Percentiles rank a stretch among this genome's conserved stretches.
phyloP scores from a whole-genome alignment of 345 rosid species.

The Dovyalis caffra region DNA sequence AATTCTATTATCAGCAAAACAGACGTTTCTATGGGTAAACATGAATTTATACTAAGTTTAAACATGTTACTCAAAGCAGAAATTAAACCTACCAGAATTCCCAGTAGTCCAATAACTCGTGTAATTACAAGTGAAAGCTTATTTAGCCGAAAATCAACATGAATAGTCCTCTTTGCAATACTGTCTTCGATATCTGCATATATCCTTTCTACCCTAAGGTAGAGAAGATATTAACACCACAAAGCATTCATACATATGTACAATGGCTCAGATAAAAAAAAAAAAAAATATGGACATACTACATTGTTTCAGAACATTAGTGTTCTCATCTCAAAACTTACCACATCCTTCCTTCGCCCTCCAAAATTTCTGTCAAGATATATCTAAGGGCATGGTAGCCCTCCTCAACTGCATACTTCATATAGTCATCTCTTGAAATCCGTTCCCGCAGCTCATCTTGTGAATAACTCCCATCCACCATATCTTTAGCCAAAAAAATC shows the following conservation, averaged over 20 bases:
- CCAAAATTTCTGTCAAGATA: constrained; percentile 72
- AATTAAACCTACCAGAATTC: constrained; percentile 69
- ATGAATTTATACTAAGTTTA: neutral
- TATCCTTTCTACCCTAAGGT: constrained; percentile 76
- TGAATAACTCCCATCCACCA: constrained; percentile 58
- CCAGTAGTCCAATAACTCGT: constrained; percentile 74
- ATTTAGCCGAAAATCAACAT: constrained; percentile 57
- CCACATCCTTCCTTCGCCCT: constrained; percentile 92
- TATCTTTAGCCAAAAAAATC: constrained; percentile 91
- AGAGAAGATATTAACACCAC: constrained; percentile 22
- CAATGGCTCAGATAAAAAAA: neutral
- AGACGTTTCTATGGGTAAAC: neutral
- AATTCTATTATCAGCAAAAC: neutral
- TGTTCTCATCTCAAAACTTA: constrained; percentile 30
- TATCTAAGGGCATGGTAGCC: constrained; percentile 58
- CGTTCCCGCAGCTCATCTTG: constrained; percentile 92
- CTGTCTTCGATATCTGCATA: constrained; percentile 65
- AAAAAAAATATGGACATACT: neutral
- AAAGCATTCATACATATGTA: neutral
- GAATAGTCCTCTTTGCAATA: constrained; percentile 45
- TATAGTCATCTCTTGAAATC: constrained; percentile 78
- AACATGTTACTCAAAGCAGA: neutral
- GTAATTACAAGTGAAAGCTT: constrained; percentile 79
- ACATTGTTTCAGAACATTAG: constrained; percentile 11
- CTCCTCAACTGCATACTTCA: constrained; percentile 96